phyloP scores from a whole-genome alignment of 805 yeast species.

The Sugiyamaella americana region DNA sequence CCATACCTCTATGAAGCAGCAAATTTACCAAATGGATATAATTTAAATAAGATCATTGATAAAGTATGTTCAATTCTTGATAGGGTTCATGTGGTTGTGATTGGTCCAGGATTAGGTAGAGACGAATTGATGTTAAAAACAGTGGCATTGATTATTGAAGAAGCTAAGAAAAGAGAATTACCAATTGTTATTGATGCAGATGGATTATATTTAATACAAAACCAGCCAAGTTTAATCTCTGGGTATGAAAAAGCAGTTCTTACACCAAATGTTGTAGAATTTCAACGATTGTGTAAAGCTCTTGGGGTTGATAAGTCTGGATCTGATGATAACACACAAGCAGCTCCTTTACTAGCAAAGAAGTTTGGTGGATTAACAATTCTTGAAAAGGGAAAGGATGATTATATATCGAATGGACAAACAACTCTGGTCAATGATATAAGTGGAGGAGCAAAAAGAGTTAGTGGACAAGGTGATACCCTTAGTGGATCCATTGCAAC shows the following conservation, averaged over 20 bases:
- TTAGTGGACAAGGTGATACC: conserved; percentile 97
- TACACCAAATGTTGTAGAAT: conserved; percentile 90
- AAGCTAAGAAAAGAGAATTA: conserved; percentile 47
- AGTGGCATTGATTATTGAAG: conserved; percentile 50
- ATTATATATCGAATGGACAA: conserved; percentile 52
- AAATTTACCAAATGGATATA: conserved; percentile 26
- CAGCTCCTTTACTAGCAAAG: conserved; percentile 42
- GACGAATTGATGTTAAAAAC: conserved; percentile 61
- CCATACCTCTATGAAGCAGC: conserved; percentile 61
- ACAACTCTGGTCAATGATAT: conserved; percentile 39
- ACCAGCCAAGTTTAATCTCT: conserved; percentile 28
- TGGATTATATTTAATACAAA: conserved; percentile 62
- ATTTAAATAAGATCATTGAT: conserved; percentile 40
- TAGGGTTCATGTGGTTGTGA: conserved; percentile 72
- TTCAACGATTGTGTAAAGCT: conserved; percentile 56
- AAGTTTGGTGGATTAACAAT: conserved; percentile 52
- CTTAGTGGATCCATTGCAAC: conserved; percentile 82
- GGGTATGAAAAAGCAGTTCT: conserved; percentile 39
- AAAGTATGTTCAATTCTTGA: conserved; percentile 50
- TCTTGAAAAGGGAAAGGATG: conserved; percentile 68
- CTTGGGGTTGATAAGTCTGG: conserved; percentile 29
- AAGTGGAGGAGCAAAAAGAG: conserved; percentile 69
- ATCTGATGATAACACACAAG: conserved; percentile 6
- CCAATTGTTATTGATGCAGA: conserved; percentile 91
- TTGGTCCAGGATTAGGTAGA: conserved; percentile 94